Base-by-base conservation (phyloP, 441 rosid species). In the Gossypium lobatum region DNA sequence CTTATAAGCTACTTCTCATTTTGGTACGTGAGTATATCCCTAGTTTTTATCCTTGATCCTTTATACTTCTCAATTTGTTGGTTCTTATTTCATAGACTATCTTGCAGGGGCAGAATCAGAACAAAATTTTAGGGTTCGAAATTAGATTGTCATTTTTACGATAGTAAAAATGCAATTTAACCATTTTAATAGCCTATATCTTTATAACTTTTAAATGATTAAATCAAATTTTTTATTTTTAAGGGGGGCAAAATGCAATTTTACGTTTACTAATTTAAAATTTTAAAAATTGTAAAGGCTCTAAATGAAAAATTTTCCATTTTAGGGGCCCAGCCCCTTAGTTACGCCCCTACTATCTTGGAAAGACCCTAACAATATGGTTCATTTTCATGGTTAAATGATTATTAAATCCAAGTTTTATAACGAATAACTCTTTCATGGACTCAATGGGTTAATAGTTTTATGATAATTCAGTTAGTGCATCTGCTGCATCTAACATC, bases 341-440 rank as follows among this genome's bases (percentile, higher is more conserved):
- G 45, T 37, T 34, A 34, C 0, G 42, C 42, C 42, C 9, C 42
- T 6, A 26, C 55, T 65, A 28, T 20, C 71, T 71, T 80, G 6
- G 16, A 74, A 62, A 72, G 28, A 60, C 70, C 37, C 74, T 64
- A 52, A 60, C 65, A 21, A 18, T 21, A 7, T 46, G 28, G 17
- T 72, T 18, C 65, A 16, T 39, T 39, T 65, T 46, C 65, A 31
- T 70, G 64, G 68, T 57, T 60, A 31, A 62, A 34, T 69, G 59
- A 39, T 39, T 39, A 61, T 48, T 52, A 20, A 54, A 52, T 58
- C 64, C 16, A 58, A 60, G 54, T 72, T 76, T 59, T 45, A 16
- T 62, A 64, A 37, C 37, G 50, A 26, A 28, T 50, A 2, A 10
- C 48, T 63, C 59, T 58, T 7, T 17, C 21, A 7, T 6, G 7